Evolutionary conservation across 768 basidiomycete species (phyloP).

Genomic region (Podaxis sp.): DNA sequence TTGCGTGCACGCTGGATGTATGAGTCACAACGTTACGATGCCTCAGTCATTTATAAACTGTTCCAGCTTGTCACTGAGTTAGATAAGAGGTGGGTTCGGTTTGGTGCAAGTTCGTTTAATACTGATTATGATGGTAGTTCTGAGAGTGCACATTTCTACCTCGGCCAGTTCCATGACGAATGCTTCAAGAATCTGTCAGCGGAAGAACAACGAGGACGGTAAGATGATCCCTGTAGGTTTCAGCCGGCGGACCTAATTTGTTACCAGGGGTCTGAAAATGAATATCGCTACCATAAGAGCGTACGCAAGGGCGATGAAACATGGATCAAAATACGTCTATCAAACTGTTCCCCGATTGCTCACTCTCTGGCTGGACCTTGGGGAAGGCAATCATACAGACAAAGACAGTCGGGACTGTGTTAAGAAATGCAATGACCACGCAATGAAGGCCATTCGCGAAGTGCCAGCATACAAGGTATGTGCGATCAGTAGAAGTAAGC

Average conservation of each 20-base stretch:
- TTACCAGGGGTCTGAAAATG: conserved; percentile 59
- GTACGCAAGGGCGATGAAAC: conserved; percentile 68
- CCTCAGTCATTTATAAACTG: conserved; percentile 56
- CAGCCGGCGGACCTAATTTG: not conserved
- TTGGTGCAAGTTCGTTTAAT: not conserved
- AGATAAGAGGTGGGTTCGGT: conserved; percentile 46
- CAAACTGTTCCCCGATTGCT: conserved; percentile 92
- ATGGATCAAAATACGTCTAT: conserved; percentile 94
- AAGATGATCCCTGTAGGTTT: not conserved
- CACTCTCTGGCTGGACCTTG: conserved; percentile 92
- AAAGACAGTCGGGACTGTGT: conserved; percentile 34
- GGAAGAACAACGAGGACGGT: conserved; percentile 38
- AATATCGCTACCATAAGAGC: conserved; percentile 62
- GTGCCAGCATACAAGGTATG: conserved; percentile 81
- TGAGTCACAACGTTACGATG: conserved; percentile 81
- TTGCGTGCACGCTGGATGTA: conserved; percentile 91
- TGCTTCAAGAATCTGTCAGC: conserved; percentile 56
- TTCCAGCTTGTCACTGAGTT: conserved; percentile 53
- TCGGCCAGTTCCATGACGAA: conserved; percentile 87
- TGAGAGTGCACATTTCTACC: conserved; percentile 85
- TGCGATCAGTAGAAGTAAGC: not conserved
- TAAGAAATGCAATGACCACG: conserved; percentile 53
- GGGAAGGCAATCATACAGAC: conserved; percentile 47
- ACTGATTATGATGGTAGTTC: conserved; percentile 41
- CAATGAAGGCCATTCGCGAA: conserved; percentile 54